Base-by-base conservation (phyloP, 2,329 filamentous ascomycete genomes). In the Cadophora sp. region DNA sequence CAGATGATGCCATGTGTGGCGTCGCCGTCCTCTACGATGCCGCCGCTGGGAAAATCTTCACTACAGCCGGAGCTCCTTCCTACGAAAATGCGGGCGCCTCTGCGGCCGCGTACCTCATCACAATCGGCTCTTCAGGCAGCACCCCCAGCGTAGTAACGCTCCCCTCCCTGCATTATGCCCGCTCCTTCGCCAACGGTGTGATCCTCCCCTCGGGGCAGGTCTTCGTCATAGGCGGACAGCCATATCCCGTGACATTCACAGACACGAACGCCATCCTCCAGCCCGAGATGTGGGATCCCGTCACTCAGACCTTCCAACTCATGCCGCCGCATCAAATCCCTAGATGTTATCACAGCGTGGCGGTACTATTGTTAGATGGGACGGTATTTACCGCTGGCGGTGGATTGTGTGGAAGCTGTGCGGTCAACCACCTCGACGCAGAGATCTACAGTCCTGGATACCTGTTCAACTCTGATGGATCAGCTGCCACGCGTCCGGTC, bases 1-100 rank as follows among this genome's bases (percentile, higher is more conserved):
- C 82, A 40, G 76, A 80, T 12, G 81, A 87, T 69, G 77, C 85
- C 2, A 89, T 89, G 86, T 83, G 81, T 67, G 87, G 86, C 14
- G 83, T 82, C 53, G 82, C 83, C 7, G 81, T 86, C 70, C 87
- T 89, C 85, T 88, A 84, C 70, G 86, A 89, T 72, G 85, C 85
- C 53, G 75, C 78, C 0, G 74, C 73, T 1, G 86, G 86, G 29
- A 86, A 87, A 75, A 87, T 88, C 31, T 78, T 88, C 1, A 82
- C 84, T 0, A 77, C 81, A 14, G 86, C 86, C 12, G 86, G 86
- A 11, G 77, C 83, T 0, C 77, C 80, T 0, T 77, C 79, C 50
- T 88, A 87, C 69, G 77, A 82, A 34, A 71, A 81, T 62, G 77
- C 78, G n/a, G 68, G 77, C 7, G 82, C 83, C 0, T 82, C 81